phyloP scores from a whole-genome alignment of 2,329 filamentous ascomycete species.

The Aspergillus oerlinghausenensis region DNA sequence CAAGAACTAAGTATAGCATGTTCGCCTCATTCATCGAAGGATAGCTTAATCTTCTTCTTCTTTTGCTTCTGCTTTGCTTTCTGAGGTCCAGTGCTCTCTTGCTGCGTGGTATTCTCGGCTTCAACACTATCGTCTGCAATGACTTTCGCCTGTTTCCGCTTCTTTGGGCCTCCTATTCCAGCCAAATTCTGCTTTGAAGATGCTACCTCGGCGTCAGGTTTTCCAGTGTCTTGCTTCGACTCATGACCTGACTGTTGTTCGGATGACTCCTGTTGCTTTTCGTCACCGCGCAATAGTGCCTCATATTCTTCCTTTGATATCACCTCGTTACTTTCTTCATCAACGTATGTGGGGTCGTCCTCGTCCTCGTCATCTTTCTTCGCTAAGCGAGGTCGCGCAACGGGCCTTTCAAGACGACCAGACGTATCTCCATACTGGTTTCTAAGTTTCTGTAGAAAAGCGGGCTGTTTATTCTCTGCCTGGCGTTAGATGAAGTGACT shows the following conservation, averaged over 20 bases:
- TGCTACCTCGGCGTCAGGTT: slow-evolving; percentile 4
- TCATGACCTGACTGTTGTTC: slow-evolving; percentile 1
- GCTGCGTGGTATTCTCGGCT: slow-evolving; percentile 16
- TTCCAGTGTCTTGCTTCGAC: slow-evolving; percentile 10
- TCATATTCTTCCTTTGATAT: slow-evolving; percentile 43
- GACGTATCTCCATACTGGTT: slow-evolving; percentile 33
- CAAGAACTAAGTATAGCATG: background rate
- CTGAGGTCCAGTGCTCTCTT: slow-evolving; percentile 20
- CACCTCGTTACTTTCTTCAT: slow-evolving; percentile 41
- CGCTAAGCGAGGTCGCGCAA: slow-evolving; percentile 32
- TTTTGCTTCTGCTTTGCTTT: slow-evolving; percentile 38
- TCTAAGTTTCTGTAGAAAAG: slow-evolving; percentile 40
- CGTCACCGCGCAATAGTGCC: slow-evolving; percentile 30
- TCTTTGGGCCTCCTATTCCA: slow-evolving; percentile 39
- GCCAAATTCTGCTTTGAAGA: slow-evolving; percentile 33
- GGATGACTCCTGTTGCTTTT: slow-evolving; percentile 10
- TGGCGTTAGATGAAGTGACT: slow-evolving; percentile 1
- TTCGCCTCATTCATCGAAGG: slow-evolving; percentile 37
- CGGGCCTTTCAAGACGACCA: slow-evolving; percentile 34
- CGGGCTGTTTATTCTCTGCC: slow-evolving; percentile 39
- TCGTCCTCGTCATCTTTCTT: slow-evolving; percentile 36
- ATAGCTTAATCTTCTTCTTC: slow-evolving; percentile 45
- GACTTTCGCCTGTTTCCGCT: slow-evolving; percentile 40
- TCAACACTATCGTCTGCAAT: slow-evolving; percentile 30
- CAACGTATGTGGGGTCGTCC: slow-evolving; percentile 42